Conservation (phyloP, 2,329 filamentous ascomycete species). For the Nannizzia gypsea region DNA sequence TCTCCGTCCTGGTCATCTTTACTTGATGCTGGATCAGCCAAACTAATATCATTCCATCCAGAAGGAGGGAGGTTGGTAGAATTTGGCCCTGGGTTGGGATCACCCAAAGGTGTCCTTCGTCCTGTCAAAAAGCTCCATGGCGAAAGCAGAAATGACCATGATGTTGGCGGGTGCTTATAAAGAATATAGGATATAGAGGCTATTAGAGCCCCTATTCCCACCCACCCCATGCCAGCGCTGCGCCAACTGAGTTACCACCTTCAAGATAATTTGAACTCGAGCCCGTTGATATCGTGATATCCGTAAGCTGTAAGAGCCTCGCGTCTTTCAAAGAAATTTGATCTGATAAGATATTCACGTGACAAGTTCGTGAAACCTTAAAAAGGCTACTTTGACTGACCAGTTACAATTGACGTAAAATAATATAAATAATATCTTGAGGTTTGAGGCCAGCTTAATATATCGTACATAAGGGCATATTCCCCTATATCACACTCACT, state of each 20-base stretch:
- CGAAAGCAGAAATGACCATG: constrained; percentile 20
- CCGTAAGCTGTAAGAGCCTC: not conserved
- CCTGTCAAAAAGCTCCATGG: not conserved
- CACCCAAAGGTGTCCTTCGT: not conserved
- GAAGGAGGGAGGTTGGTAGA: not conserved
- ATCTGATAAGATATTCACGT: not conserved
- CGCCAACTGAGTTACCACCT: not conserved
- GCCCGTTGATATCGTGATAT: not conserved
- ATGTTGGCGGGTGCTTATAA: constrained; percentile 29
- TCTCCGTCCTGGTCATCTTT: constrained; percentile 19
- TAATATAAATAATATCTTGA: no score
- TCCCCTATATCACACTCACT: not conserved
- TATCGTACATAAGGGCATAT: not conserved
- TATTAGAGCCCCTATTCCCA: constrained; percentile 29
- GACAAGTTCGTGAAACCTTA: not conserved
- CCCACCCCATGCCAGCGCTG: constrained; percentile 29
- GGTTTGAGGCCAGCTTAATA: not conserved
- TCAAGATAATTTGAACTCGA: not conserved
- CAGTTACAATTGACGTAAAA: no score
- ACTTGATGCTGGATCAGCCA: not conserved
- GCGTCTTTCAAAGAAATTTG: not conserved
- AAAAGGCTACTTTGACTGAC: no score
- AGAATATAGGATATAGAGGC: constrained; percentile 31
- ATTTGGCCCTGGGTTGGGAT: not conserved
- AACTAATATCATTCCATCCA: not conserved